A percentile compares a stretch with the other conserved stretches of the same genome.
phyloP scores from a whole-genome alignment of 2,329 filamentous ascomycete genomes.

The Sporothrix euskadiensis region DNA sequence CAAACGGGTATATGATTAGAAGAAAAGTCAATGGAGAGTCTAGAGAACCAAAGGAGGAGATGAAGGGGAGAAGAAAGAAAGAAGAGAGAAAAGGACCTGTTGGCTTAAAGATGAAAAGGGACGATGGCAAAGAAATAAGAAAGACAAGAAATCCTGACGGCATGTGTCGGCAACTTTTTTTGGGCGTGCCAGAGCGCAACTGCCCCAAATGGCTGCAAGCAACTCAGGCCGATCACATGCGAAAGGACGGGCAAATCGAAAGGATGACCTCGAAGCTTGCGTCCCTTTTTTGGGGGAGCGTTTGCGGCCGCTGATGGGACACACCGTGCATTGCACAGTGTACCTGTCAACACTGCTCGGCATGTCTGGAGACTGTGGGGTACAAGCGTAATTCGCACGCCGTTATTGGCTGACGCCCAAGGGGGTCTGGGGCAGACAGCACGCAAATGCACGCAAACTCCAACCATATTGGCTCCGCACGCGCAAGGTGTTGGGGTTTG shows the following conservation, averaged over 20 bases:
- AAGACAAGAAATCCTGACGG: constrained; percentile 6
- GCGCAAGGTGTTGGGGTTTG: not conserved
- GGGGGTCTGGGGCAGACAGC: constrained; percentile 7
- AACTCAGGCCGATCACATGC: constrained; percentile 23
- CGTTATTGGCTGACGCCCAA: constrained; percentile 20
- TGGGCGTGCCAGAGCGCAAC: not conserved
- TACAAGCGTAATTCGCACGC: constrained; percentile 26
- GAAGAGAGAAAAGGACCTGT: constrained; percentile 6
- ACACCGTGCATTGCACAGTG: constrained; percentile 17
- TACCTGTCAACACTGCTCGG: not conserved
- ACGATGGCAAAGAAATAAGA: not conserved
- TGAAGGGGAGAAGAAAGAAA: constrained; percentile 19
- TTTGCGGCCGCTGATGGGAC: not conserved
- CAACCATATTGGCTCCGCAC: not conserved
- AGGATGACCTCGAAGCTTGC: not conserved
- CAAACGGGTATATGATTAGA: constrained; percentile 12
- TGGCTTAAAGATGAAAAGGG: constrained; percentile 1
- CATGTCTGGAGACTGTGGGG: constrained; percentile 20
- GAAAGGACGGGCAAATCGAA: constrained; percentile 1
- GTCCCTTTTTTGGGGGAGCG: not conserved
- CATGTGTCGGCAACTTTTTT: constrained; percentile 23
- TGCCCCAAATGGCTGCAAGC: not conserved
- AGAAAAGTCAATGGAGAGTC: not conserved
- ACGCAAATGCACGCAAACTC: not conserved
- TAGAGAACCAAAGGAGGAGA: not conserved